phyloP scores from a whole-genome alignment of 352 stramenopile species.

The Globisporangium cylindrosporum region DNA sequence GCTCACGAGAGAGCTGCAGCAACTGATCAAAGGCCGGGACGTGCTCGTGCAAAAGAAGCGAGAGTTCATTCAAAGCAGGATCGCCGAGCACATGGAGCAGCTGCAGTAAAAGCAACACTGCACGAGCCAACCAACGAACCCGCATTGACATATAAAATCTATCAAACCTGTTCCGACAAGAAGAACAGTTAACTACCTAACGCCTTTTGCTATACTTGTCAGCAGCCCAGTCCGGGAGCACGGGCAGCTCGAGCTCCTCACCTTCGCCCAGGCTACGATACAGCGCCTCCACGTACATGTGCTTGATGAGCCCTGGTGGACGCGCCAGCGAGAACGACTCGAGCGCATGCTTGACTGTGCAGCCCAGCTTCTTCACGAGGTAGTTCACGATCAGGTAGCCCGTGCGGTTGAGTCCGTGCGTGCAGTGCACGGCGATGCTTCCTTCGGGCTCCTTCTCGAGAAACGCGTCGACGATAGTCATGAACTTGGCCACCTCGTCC shows the following conservation, averaged over 20 bases:
- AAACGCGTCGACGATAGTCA: constrained; percentile 66
- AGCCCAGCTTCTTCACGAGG: constrained; percentile 49
- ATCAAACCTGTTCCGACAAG: neutral
- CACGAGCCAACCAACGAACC: neutral
- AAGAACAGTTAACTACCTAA: neutral
- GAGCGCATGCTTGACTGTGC: constrained; percentile 55
- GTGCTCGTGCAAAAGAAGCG: constrained; percentile 35
- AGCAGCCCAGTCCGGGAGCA: constrained; percentile 57
- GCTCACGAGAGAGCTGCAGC: constrained; percentile 50
- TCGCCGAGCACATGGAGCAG: constrained; percentile 17
- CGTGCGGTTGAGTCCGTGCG: constrained; percentile 75
- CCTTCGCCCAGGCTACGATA: constrained; percentile 42
- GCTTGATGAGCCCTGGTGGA: constrained; percentile 76
- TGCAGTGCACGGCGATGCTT: constrained; percentile 73
- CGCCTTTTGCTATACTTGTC: constrained; percentile 59
- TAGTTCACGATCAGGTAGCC: constrained; percentile 77
- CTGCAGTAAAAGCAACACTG: neutral
- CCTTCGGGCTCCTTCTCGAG: constrained; percentile 33
- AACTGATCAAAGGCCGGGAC: constrained; percentile 32
- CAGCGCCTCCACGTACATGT: constrained; percentile 80
- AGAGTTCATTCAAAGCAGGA: constrained; percentile 35
- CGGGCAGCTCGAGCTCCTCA: constrained; percentile 46
- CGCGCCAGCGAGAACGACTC: constrained; percentile 59
- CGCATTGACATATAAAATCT: neutral
- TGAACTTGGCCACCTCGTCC: constrained; percentile 54